Conservation (phyloP, 2,329 filamentous ascomycete genomes). For the Cytospora piceae region DNA sequence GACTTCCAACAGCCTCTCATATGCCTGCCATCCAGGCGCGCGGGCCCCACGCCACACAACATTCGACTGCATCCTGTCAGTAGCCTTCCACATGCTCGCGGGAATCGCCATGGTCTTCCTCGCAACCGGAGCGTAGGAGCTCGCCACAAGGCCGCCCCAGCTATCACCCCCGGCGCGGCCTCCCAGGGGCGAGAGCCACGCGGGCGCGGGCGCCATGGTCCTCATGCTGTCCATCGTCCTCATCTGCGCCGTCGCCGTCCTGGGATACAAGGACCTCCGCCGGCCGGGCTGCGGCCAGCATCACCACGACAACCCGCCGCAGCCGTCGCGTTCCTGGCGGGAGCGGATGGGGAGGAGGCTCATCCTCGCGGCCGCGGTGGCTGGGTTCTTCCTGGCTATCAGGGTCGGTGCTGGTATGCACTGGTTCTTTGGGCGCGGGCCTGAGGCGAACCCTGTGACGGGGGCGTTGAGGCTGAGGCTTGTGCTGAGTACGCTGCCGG, state of each 20-base stretch:
- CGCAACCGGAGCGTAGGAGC: constrained; percentile 33
- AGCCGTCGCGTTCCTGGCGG: neutral
- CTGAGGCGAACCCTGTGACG: constrained; percentile 32
- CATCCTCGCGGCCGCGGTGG: constrained; percentile 32
- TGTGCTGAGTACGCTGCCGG: constrained; percentile 35
- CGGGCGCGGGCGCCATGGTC: constrained; percentile 34
- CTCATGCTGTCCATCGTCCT: constrained; percentile 34
- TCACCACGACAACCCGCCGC: no score
- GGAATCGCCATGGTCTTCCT: constrained; percentile 35
- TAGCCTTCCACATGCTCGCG: constrained; percentile 35
- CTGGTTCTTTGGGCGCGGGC: constrained; percentile 34
- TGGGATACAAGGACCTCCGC: constrained; percentile 11
- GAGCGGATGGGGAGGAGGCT: constrained; percentile 26
- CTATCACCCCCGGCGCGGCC: constrained; percentile 15
- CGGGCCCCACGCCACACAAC: neutral
- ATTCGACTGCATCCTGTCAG: constrained; percentile 22
- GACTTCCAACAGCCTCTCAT: constrained; percentile 4
- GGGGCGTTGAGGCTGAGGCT: constrained; percentile 33
- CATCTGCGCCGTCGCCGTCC: constrained; percentile 27
- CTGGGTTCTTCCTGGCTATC: constrained; percentile 35
- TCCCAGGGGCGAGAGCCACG: constrained; percentile 22
- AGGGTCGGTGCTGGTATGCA: constrained; percentile 34
- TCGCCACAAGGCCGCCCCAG: constrained; percentile 8
- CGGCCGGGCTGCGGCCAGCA: neutral
- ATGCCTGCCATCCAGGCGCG: constrained; percentile 7